phyloP scores from a whole-genome alignment of 2,329 filamentous ascomycete genomes.

The Arthroderma uncinatum region DNA sequence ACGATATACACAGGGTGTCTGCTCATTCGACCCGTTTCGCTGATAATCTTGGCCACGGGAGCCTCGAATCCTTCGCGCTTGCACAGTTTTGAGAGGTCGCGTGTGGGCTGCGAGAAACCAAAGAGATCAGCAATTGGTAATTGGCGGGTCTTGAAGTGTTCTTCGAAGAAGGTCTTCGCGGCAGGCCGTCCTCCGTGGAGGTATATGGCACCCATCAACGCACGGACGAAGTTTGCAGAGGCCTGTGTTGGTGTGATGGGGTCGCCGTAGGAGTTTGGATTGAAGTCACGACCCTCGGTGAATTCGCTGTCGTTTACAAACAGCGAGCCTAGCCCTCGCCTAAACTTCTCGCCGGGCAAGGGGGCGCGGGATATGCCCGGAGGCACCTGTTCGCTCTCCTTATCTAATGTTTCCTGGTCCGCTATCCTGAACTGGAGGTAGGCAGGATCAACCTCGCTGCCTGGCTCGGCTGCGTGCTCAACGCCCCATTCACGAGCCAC shows the following conservation, averaged over 20 bases:
- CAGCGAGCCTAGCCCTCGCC: constrained; percentile 62
- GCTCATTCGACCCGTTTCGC: constrained; percentile 77
- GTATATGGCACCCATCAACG: constrained; percentile 75
- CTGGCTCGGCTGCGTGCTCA: constrained; percentile 73
- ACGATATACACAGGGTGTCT: constrained; percentile 86
- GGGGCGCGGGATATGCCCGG: constrained; percentile 44
- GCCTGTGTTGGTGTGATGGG: constrained; percentile 47
- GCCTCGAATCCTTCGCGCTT: constrained; percentile 77
- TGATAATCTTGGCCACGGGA: constrained; percentile 75
- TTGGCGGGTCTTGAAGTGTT: constrained; percentile 71
- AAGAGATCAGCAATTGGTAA: constrained; percentile 70
- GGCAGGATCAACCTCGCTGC: constrained; percentile 82
- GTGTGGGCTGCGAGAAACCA: constrained; percentile 69
- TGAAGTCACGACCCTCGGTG: constrained; percentile 49
- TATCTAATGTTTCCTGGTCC: constrained; percentile 29
- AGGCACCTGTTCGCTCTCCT: constrained; percentile 25
- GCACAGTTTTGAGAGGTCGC: constrained; percentile 74
- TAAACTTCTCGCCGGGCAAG: constrained; percentile 31
- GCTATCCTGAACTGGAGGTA: constrained; percentile 64
- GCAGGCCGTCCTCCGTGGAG: constrained; percentile 67
- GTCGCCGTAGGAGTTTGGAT: constrained; percentile 16
- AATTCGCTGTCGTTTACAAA: constrained; percentile 78
- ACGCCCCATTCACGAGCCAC: constrained; percentile 84
- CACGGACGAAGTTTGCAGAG: constrained; percentile 66
- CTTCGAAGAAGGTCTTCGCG: constrained; percentile 70